Base-by-base conservation (phyloP, 768 basidiomycete genomes). In the Leucocoprinus leucothites region DNA sequence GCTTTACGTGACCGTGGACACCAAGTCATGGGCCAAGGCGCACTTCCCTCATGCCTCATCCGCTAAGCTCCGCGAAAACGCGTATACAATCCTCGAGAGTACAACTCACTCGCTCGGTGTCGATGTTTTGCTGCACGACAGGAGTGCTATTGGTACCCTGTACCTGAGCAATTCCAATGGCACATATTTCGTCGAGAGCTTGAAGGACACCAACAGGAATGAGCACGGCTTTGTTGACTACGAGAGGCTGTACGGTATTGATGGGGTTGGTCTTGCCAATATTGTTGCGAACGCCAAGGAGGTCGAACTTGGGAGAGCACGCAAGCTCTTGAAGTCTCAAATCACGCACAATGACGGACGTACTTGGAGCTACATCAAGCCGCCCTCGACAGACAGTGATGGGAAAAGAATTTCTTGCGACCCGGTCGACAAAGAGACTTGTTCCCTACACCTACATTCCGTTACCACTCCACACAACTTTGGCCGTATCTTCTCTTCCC, bases 81-180 rank as follows among this genome's bases (percentile, higher is more conserved):
- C 91, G 5, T 98, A 99, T 67, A 99, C 97, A 9, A 86, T 99
- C 62, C 88, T 99, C 57, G 94, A 98, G 70, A 89, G 87, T 3
- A 95, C 93, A 8, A 86, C 87, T 0, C 94, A 98, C 66, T 98
- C 95, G 6, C 80, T 99, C 22, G 92, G 89, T 3, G 91, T 99
- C 36, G 97, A 99, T 65, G 95, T 98, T 44, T 82, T 96, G 48
- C 78, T 91, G 8, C 82, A 86, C 53, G 82, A 87, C 59, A 69
- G 73, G 47, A 75, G 79, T 57, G 67, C 72, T 2, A 82, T 95
- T 41, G 97, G 97, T 1, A 98, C 96, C 1, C 74, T 99, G 13
- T 99, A 98, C 74, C 88, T 96, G 52, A 91, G 88, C 71, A 97
- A 98, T 69, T 92, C 90, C 35, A 95, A 98, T 62, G 97, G 97